Evolutionary conservation across 495 filamentous ascomycete species (phyloP), one percentile per base, ranked within the genome.

Genomic region (Cairneyella variabilis): DNA sequence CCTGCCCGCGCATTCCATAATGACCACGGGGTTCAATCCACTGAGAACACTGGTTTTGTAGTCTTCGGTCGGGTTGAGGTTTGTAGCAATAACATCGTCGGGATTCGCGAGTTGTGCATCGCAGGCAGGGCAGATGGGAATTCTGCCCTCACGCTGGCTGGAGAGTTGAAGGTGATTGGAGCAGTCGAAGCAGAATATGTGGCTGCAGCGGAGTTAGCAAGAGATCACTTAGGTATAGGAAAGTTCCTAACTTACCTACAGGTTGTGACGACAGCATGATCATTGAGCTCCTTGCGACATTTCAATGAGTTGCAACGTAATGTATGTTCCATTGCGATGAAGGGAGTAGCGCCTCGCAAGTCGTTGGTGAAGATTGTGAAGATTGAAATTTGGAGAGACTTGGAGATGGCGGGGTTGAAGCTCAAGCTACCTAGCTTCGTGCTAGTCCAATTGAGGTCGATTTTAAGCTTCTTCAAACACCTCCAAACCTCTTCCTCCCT

Each of bases 11-110:
- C 90, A 95, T 63, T 97, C 93, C 79, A 96, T 91, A 48, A 98
- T 88, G 10, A 84, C 79, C 34, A 78, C 85, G 2, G 93, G 93
- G 49, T 80, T 88, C 5, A 96, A 69, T 0, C 93, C 93, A 65
- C 88, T 89, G 12, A 98, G 72, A 9, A 93, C 84, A 54, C 89
- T 90, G 0, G 90, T 92, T 64, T 96, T 96, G 75, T 95, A 97
- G 56, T 96, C 93, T 64, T 97, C 92, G 0, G 86, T 83, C 0
- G 91, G 92, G 51, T 88, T 89, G 27, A 98, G 76, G 41, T 84
- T 77, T 1, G 86, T 83, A 17, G 83, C 76, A 2, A 90, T 83
- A 17, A 81, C 86, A 70, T 95, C 91, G 61, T 96, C 90, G 0
- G 83, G 83, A 56, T 86, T 87, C 21, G 68, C 63, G 7, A 98